A percentile compares a stretch with the other conserved stretches of the same genome.
These are phyloP conservation scores for Daedaleopsis sinensis DNA, from an alignment of 768 basidiomycete species.

Conservation along the genomic window DNA sequence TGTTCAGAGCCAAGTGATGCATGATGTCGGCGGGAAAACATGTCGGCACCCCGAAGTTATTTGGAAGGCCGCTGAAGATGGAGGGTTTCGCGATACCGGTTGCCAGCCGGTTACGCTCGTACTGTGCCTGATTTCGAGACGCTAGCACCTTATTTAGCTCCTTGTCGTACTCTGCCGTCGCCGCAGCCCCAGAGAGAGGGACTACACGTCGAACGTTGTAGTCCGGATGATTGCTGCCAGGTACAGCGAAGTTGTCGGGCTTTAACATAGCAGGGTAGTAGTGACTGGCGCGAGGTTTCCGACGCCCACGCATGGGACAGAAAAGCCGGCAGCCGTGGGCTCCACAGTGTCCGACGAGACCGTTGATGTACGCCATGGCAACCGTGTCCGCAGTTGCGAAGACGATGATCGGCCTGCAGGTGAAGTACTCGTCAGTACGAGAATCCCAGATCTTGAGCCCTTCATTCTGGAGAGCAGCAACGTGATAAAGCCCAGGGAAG, in stretches of 20 bases:
- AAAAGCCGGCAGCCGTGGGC: constrained; percentile 37
- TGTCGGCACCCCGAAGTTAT: constrained; percentile 27
- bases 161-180: too few relatives aligned
- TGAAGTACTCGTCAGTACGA: constrained; percentile 31
- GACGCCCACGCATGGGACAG: constrained; percentile 35
- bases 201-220: constrained; percentile 22
- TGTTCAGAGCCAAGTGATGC: constrained; percentile 41
- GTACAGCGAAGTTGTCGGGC: constrained; percentile 3
- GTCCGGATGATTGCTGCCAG: constrained; percentile 35
- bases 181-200: constrained; percentile 7
- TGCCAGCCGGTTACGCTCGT: constrained; percentile 25
- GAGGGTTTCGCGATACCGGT: constrained; percentile 41
- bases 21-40: constrained; percentile 41
- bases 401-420: constrained; percentile 25
- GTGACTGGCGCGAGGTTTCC: constrained; percentile 25
- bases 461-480: constrained; percentile 30
- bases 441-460: constrained; percentile 36
- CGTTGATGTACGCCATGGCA: constrained; percentile 31
- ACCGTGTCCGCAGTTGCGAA: constrained; percentile 12
- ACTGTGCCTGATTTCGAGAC: constrained; percentile 30
- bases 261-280: constrained; percentile 36
- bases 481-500: constrained; percentile 32
- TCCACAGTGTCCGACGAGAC: constrained; percentile 38
- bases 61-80: constrained; percentile 35
- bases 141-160: constrained; percentile 19